A percentile compares a stretch with the other conserved stretches of the same genome.
Conservation (phyloP, 2,329 filamentous ascomycete species). For the Periconia sp. region DNA sequence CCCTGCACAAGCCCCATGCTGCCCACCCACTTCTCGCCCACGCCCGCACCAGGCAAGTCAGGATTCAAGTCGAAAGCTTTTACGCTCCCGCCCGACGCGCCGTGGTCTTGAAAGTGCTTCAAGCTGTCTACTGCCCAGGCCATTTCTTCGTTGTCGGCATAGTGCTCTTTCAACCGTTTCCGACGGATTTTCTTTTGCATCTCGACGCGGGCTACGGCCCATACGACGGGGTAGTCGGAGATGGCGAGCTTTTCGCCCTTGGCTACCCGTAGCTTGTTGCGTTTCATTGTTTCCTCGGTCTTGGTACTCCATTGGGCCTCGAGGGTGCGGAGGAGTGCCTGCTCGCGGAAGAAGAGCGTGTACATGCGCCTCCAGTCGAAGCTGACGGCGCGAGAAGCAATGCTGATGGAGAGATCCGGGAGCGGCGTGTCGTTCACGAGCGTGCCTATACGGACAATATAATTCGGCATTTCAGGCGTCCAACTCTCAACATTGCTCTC, state of each 20-base stretch:
- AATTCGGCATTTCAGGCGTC: conserved; percentile 38
- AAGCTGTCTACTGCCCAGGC: conserved; percentile 37
- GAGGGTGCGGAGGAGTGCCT: conserved; percentile 18
- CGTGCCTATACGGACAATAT: conserved; percentile 34
- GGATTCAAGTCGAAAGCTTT: conserved; percentile 24
- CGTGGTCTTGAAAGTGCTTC: conserved; percentile 28
- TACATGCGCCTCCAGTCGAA: conserved; percentile 39
- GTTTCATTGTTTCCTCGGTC: conserved; percentile 11
- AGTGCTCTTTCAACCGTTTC: conserved; percentile 27
- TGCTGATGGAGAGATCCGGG: conserved; percentile 26
- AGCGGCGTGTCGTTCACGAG: conserved; percentile 42
- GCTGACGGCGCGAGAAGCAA: conserved; percentile 22
- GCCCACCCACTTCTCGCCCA: conserved; percentile 39
- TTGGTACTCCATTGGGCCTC: conserved; percentile 13
- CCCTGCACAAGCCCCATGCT: conserved; percentile 35
- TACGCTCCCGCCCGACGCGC: conserved; percentile 9
- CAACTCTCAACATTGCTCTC: conserved; percentile 26
- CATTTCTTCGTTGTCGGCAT: conserved; percentile 32
- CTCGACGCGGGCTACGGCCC: conserved; percentile 20
- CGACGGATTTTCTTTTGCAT: conserved; percentile 30
- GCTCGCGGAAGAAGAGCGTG: conserved; percentile 39
- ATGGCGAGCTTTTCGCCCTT: conserved; percentile 21
- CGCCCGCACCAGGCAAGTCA: conserved; percentile 33
- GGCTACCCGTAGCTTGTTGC: conserved; percentile 16
- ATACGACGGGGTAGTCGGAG: conserved; percentile 18